phyloP scores from a whole-genome alignment of 495 filamentous ascomycete species.

The Penicillium bovifimosum region DNA sequence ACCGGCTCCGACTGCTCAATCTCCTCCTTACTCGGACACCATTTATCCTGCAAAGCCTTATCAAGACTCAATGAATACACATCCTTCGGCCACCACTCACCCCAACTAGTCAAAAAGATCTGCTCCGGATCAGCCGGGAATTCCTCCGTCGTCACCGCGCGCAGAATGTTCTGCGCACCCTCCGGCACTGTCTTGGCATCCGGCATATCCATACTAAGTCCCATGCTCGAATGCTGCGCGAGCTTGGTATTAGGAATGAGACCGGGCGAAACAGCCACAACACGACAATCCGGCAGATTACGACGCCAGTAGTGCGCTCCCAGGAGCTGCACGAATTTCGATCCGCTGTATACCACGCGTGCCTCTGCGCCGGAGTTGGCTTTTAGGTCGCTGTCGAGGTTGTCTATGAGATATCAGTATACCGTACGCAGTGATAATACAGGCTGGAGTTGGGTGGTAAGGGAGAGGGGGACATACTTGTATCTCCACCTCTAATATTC shows the following conservation, averaged over 20 bases:
- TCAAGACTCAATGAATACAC: constrained; percentile 23
- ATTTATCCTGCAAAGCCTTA: constrained; percentile 19
- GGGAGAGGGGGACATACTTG: constrained; percentile 10
- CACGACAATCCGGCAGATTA: constrained; percentile 16
- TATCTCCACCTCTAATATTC: constrained; percentile 20
- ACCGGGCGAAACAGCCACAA: constrained; percentile 28
- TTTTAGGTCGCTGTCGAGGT: constrained; percentile 25
- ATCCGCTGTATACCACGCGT: constrained; percentile 21
- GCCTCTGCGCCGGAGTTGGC: constrained; percentile 22
- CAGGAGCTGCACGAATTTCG: constrained; percentile 24
- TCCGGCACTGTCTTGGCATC: constrained; percentile 30
- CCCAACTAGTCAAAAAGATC: constrained; percentile 31
- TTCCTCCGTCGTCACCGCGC: constrained; percentile 15
- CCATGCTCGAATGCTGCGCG: constrained; percentile 13
- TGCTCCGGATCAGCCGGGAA: constrained; percentile 25
- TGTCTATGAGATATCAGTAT: constrained; percentile 11
- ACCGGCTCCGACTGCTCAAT: constrained; percentile 21
- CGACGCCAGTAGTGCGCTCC: constrained; percentile 29
- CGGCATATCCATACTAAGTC: constrained; percentile 25
- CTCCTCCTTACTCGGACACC: constrained; percentile 24
- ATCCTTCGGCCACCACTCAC: constrained; percentile 31
- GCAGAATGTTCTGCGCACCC: constrained; percentile 25
- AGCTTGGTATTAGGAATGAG: constrained; percentile 27
- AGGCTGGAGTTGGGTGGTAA: not conserved
- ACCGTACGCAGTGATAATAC: no score